These are phyloP conservation scores for Vaccinium vitisidaea DNA, from an alignment of 148 eudicot genomes.

Conservation along the genomic window DNA sequence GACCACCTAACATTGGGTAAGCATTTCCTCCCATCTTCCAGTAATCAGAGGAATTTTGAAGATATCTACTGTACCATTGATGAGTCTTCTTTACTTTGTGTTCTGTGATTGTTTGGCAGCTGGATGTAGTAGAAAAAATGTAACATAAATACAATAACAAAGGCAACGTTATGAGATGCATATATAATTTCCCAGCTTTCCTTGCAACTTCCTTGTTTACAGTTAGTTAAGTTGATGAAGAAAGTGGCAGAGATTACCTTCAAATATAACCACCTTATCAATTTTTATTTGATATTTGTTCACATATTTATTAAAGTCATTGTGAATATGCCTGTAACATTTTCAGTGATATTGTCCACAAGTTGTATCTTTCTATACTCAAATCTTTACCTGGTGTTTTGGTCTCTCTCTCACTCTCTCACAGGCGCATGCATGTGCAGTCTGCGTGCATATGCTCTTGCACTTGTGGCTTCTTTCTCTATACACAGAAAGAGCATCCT, in stretches of 20 bases:
- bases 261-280: no score
- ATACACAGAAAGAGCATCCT: background rate
- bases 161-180: background rate
- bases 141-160: background rate
- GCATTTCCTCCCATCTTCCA: constrained; percentile 5
- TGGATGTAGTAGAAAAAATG: background rate
- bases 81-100: background rate
- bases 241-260: background rate
- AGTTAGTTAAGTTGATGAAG: background rate
- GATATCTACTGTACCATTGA: background rate
- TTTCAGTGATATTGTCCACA: background rate
- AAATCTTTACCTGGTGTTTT: background rate
- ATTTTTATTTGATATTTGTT: background rate
- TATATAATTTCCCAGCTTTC: background rate
- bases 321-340: background rate
- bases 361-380: background rate
- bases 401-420: background rate
- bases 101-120: background rate
- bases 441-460: background rate
- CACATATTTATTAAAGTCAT: background rate
- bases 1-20: background rate
- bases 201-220: background rate
- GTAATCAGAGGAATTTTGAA: background rate
- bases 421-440: no score
- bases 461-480: background rate